Base-by-base conservation (phyloP, 1,139 yeast genomes). In the Protomyces macrosporus region DNA sequence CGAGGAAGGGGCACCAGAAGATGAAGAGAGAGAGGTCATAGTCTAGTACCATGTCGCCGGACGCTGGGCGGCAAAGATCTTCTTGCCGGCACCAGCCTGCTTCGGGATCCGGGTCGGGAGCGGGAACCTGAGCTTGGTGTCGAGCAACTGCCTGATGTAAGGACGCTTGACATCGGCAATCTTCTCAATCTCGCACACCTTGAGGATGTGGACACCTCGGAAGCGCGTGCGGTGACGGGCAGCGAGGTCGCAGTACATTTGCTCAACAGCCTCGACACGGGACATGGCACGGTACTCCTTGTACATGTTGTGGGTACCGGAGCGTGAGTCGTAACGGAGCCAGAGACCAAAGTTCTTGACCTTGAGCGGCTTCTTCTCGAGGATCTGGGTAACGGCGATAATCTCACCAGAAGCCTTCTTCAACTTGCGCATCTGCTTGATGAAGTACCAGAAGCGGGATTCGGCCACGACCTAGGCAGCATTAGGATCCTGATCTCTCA, bases 241-340 rank as follows among this genome's bases (percentile, higher is more conserved):
- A 82, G 99, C 99, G 87, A 93, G 88, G 82, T 95, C 98, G 82
- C 89, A 93, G 95, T 93, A 93, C 87, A 93, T 88, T 79, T 95
- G 85, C 81, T 89, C 96, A 78, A 93, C 98, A 75, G 98, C 98
- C 81, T 90, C 96, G 72, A 90, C 95, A 85, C 99, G 95, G 84
- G 97, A 83, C 75, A 91, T 96, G 77, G 93, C 98, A 84, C 98
- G 91, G 95, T 90, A 90, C 86, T 93, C 99, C 86, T 90, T 93
- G 97, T 93, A 93, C 98, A 93, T 93, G 95, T 93, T 93, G 95
- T 95, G 98, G 78, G 96, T 90, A 84, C 99, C 99, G 74, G 98
- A 95, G 87, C 98, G 95, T 74, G 99, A 93, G 81, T 95, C 98
- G 90, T 95, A 93, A 86, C 98, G 91, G 81, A 93, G 87, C 98